Base-by-base conservation (phyloP, 768 basidiomycete genomes). In the Xerocomellus intermedius region DNA sequence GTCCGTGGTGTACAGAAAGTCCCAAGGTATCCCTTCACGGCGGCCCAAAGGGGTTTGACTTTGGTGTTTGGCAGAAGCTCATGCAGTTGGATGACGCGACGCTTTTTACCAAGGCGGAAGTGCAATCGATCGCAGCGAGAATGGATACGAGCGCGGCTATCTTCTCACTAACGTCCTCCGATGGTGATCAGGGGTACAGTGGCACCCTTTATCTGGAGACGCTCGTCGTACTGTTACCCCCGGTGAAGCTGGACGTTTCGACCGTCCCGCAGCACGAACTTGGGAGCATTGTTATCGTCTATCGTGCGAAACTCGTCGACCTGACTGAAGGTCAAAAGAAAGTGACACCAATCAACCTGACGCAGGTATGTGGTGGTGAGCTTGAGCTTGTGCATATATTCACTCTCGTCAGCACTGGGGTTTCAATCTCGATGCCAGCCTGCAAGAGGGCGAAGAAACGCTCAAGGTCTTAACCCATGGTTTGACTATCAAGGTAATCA, bases 391-490 rank as follows among this genome's bases (percentile, higher is more conserved):
- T 2, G 19, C 42, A 7, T 19, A 19, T 28, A 43, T 48, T 49
- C 30, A 48, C 13, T 21, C 5, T 30, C 26, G 30, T 45, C 54
- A 90, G 86, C 88, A 90, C 67, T 90, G 87, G 87, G 89, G 88
- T 28, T 90, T 89, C 75, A 90, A 91, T 64, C 79, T 90, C 12
- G 85, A 88, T 33, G 87, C 85, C 1, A 89, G 86, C 61, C 72
- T 86, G 39, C 64, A 74, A 38, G 65, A 71, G 8, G 75, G 72
- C 7, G 62, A 69, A 3, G 77, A 79, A 33, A 66, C 73, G 16
- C 69, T 81, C 30, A 75, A 75, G 26, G 77, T 90, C 38, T 77
- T 81, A 62, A 74, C 80, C 37, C 86, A 80, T 59, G 62, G 65
- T 45, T 57, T 80, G 12, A 68, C 64, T 17, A 73, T 80, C 58